Conservation (phyloP, 495 filamentous ascomycete genomes). For the Tetracladium setigerum region DNA sequence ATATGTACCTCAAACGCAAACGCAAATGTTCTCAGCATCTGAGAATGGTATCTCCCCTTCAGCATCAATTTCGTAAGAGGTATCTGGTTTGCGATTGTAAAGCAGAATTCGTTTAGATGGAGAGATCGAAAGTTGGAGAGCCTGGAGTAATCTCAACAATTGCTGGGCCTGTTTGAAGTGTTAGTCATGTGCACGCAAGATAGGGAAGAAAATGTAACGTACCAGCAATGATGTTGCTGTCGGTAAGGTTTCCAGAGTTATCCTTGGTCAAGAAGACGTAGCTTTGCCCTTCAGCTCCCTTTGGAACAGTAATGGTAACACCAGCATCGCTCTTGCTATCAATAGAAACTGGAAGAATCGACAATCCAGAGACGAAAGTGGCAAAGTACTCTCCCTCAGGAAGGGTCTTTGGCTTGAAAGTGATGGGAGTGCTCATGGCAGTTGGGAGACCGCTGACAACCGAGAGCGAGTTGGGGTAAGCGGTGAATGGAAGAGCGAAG, state of each 20-base stretch:
- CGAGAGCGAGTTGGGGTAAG: slow-evolving; percentile 32
- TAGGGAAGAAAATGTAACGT: background rate
- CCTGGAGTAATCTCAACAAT: slow-evolving; percentile 12
- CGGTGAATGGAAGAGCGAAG: slow-evolving; percentile 44
- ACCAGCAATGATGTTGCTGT: slow-evolving; percentile 14
- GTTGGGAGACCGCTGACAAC: slow-evolving; percentile 13
- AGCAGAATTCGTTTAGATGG: background rate
- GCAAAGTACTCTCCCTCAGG: slow-evolving; percentile 7
- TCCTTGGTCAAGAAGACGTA: slow-evolving; percentile 18
- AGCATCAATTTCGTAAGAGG: too few species aligned
- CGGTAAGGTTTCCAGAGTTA: slow-evolving; percentile 16
- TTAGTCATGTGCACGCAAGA: background rate
- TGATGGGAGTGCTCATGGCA: slow-evolving; percentile 5
- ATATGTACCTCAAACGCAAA: too few species aligned
- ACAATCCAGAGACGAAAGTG: slow-evolving; percentile 16
- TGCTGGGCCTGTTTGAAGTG: slow-evolving; percentile 2
- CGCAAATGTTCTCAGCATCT: too few species aligned
- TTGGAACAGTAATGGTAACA: slow-evolving; percentile 7
- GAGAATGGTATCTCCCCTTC: too few species aligned
- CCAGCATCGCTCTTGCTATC: background rate
- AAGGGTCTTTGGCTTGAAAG: slow-evolving; percentile 4
- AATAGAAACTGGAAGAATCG: slow-evolving; percentile 7
- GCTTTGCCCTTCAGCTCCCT: slow-evolving; percentile 8
- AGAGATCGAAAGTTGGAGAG: slow-evolving; percentile 10
- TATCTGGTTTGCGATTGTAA: too few species aligned